Evolutionary conservation across 2,329 filamentous ascomycete genomes (phyloP).

Genomic region (Aspergillus texensis): DNA sequence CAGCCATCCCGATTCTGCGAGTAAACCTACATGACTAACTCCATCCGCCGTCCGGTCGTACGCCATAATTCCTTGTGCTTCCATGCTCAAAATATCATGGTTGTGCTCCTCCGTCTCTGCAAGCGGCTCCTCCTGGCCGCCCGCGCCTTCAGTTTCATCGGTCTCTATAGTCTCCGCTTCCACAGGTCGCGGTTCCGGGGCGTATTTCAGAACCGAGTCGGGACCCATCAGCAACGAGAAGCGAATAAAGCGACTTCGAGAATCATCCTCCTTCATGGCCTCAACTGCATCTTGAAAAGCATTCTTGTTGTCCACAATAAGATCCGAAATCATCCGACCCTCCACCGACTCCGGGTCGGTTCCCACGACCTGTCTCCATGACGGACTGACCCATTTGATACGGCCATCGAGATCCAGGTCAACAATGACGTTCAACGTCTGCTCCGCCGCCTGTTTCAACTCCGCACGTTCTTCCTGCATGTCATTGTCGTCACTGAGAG

Average conservation of each 20-base stretch:
- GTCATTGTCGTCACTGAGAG: conserved; percentile 80
- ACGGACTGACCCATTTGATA: conserved; percentile 94
- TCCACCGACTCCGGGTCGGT: conserved; percentile 72
- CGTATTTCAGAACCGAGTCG: conserved; percentile 64
- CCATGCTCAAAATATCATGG: conserved; percentile 72
- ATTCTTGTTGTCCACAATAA: conserved; percentile 77
- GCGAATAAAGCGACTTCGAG: conserved; percentile 84
- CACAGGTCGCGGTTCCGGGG: conserved; percentile 33
- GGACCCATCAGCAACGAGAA: conserved; percentile 74
- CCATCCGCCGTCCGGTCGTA: conserved; percentile 85
- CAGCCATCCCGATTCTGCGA: background rate
- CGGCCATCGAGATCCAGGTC: conserved; percentile 88
- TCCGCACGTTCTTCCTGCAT: conserved; percentile 93
- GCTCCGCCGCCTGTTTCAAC: conserved; percentile 90
- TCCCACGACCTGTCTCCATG: conserved; percentile 91
- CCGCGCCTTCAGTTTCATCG: conserved; percentile 25
- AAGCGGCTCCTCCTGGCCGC: conserved; percentile 39
- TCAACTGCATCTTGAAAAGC: conserved; percentile 84
- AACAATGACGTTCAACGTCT: conserved; percentile 94
- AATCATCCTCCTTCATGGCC: conserved; percentile 89
- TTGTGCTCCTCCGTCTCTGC: conserved; percentile 45
- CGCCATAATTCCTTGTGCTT: conserved; percentile 98
- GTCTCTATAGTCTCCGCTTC: conserved; percentile 17
- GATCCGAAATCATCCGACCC: conserved; percentile 75
- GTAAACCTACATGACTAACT: conserved; percentile 78